Evolutionary conservation across 2,329 filamentous ascomycete species (phyloP).

Genomic region (Monilinia vaccinii-corymbosi): DNA sequence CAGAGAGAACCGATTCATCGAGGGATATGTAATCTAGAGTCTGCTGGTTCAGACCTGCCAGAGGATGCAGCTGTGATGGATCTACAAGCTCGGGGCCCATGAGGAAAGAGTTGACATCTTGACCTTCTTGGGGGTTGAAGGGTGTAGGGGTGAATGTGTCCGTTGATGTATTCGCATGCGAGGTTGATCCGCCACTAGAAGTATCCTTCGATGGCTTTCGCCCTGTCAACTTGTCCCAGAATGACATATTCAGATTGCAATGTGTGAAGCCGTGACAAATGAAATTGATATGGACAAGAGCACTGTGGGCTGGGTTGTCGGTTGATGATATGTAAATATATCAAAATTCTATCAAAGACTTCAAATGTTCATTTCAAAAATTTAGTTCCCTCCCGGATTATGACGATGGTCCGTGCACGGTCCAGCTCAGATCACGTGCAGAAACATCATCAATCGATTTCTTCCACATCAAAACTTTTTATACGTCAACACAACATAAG

Average conservation of each 20-base stretch:
- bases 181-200: slow-evolving; percentile 14
- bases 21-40: slow-evolving; percentile 90
- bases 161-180: slow-evolving; percentile 23
- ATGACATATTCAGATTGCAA: slow-evolving; percentile 27
- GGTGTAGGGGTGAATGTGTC: slow-evolving; percentile 41
- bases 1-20: slow-evolving; percentile 81
- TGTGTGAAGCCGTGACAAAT: neutral
- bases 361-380: slow-evolving; percentile 7
- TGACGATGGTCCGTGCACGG: slow-evolving; percentile 5
- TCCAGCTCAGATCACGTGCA: neutral
- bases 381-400: slow-evolving; percentile 1
- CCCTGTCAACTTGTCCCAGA: slow-evolving; percentile 33
- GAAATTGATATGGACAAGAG: neutral
- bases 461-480: slow-evolving; percentile 4
- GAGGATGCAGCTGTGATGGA: slow-evolving; percentile 80
- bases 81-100: slow-evolving; percentile 70
- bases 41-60: slow-evolving; percentile 87
- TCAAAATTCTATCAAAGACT: neutral
- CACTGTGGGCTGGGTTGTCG: neutral
- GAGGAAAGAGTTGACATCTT: slow-evolving; percentile 83
- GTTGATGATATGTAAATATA: neutral
- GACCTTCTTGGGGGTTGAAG: slow-evolving; percentile 64
- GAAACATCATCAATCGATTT: neutral
- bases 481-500: neutral
- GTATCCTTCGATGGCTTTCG: slow-evolving; percentile 29